These are phyloP conservation scores for Cyberlindnera galapagoensis DNA, from an alignment of 805 yeast genomes.

Conservation along the genomic window DNA sequence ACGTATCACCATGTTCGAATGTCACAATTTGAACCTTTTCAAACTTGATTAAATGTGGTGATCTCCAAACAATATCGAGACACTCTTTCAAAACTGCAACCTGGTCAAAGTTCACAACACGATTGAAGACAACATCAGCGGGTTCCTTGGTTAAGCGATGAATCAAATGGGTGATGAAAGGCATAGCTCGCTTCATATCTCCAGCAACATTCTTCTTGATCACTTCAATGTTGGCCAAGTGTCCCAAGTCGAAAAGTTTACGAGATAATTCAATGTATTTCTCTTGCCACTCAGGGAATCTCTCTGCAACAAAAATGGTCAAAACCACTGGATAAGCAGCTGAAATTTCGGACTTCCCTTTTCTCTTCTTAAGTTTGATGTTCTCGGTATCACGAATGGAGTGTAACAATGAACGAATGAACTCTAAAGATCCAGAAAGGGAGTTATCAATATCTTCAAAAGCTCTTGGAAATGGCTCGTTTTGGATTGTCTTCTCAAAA, in stretches of 20 bases:
- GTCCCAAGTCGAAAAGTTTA: constrained; percentile 56
- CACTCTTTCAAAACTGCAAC: constrained; percentile 52
- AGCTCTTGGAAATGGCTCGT: constrained; percentile 73
- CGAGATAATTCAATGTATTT: constrained; percentile 74
- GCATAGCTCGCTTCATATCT: constrained; percentile 98
- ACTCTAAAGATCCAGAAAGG: constrained; percentile 61
- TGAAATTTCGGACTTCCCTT: constrained; percentile 62
- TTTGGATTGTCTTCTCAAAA: constrained; percentile 59
- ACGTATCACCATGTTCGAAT: constrained; percentile 34
- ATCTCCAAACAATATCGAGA: constrained; percentile 47
- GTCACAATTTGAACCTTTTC: constrained; percentile 51
- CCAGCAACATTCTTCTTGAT: constrained; percentile 62
- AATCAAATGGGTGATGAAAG: constrained; percentile 81
- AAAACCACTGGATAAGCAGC: constrained; percentile 62
- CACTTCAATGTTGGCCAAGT: constrained; percentile 54
- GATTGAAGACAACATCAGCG: constrained; percentile 75
- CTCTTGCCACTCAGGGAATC: constrained; percentile 90
- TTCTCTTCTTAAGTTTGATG: constrained; percentile 71
- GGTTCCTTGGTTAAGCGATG: constrained; percentile 66
- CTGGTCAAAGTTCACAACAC: constrained; percentile 82
- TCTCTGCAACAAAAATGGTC: constrained; percentile 62
- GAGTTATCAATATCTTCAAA: constrained; percentile 57
- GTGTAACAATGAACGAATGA: constrained; percentile 72
- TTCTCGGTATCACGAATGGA: constrained; percentile 91
- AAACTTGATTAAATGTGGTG: constrained; percentile 55